Percentiles rank a stretch among this genome's conserved stretches.
Evolutionary conservation across 2,329 filamentous ascomycete genomes (phyloP).

Genomic region (Sarocladium oryzae): DNA sequence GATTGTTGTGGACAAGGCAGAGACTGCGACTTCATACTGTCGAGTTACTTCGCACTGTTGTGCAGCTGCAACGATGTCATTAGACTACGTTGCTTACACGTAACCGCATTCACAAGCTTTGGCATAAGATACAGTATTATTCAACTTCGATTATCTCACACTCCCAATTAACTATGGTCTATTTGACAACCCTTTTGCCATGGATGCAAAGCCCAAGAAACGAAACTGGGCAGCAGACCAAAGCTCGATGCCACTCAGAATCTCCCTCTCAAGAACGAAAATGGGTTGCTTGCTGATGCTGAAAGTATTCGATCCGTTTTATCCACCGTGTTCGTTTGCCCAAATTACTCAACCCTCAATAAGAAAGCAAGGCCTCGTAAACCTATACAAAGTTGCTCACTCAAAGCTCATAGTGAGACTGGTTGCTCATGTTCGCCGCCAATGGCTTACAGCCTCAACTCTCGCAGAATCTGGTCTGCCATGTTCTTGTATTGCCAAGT

Average conservation of each 20-base stretch:
- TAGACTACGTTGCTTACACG: no score
- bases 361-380: no score
- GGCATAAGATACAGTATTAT: no score
- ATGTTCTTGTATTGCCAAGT: constrained; percentile 99
- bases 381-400: background rate
- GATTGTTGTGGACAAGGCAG: no score
- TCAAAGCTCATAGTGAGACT: background rate
- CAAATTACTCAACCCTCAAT: no score
- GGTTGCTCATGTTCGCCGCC: background rate
- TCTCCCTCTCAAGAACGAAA: constrained; percentile 1
- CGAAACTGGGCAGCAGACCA: background rate
- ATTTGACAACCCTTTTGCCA: background rate
- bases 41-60: no score
- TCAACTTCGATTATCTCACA: background rate
- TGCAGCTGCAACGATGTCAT: no score
- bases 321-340: no score
- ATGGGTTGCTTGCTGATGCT: constrained; percentile 9
- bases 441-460: constrained; percentile 62
- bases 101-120: no score
- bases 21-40: no score
- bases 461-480: constrained; percentile 89
- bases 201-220: background rate
- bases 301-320: background rate
- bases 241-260: background rate
- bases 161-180: background rate